Evolutionary conservation across 106 monocot genomes (phyloP).

Genomic region (Dendrobium catenatum): DNA sequence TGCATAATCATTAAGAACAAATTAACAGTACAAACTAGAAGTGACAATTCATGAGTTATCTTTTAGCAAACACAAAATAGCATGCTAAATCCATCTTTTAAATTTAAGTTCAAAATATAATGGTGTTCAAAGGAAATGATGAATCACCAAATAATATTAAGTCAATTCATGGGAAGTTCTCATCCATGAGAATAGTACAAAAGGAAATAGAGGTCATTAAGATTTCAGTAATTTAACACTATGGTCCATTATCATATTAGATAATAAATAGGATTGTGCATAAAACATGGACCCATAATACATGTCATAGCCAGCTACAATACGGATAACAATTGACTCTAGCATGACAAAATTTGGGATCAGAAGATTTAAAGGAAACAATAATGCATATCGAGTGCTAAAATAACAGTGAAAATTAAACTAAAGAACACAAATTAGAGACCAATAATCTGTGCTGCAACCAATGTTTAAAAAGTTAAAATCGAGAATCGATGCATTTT

Average conservation of each 20-base stretch:
- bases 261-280: neutral
- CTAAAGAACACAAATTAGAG: too few species aligned
- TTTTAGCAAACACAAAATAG: neutral
- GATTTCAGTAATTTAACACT: neutral
- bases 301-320: neutral
- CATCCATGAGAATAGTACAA: neutral
- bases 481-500: too few species aligned
- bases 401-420: too few species aligned
- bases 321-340: neutral
- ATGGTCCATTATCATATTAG: neutral
- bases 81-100: neutral
- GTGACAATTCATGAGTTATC: neutral
- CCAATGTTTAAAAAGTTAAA: too few species aligned
- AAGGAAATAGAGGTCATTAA: neutral
- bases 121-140: neutral
- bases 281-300: neutral
- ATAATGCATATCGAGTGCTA: neutral
- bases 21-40: neutral
- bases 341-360: neutral
- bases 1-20: conserved; percentile 27
- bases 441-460: too few species aligned
- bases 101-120: neutral
- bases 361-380: neutral
- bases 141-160: neutral
- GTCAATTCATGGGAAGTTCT: neutral